Evolutionary conservation across 371 early-diverging fungal genomes (phyloP), one percentile per base, ranked within the genome.

Genomic region (Capniomyces stellatus): DNA sequence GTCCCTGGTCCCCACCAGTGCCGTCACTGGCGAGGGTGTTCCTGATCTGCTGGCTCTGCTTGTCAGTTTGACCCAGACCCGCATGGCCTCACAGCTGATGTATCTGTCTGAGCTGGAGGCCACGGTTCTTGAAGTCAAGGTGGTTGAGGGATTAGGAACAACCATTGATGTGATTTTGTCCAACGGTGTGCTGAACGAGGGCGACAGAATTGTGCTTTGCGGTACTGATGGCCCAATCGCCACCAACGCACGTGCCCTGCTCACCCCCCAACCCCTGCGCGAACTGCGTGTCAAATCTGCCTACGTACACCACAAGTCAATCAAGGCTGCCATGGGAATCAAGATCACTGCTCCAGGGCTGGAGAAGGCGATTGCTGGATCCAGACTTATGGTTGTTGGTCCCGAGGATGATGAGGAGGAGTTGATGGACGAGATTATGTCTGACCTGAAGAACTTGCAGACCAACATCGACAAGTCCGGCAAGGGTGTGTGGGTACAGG

Each of bases 51-150:
- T 99, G 58, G 79, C 85, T 62, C 70, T 98, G 67, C 71, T 99
- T 54, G 76, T 98, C 50, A 74, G 85, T 62, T 77, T 98, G 67
- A 92, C 97, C 1, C 96, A 98, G 73, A 80, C 79, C 44, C 83
- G 93, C 59, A 89, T 99, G 95, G 83, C 87, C 35, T 86, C 91
- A 51, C 74, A 85, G 59, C 76, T 99, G 52, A 98, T 92, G 89
- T 98, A 95, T 64, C 73, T 91, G 51, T 85, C 90, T 12, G 89
- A 90, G 65, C 76, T 98, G 19, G 96, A 99, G 75, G 95, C 97
- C 76, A 98, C 98, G 22, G 95, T 99, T 46, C 74, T 99, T 52
- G 99, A 99, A 79, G 98, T 98, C 60, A 98, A 99, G 78, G 94
- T 95, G n/a, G 85, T 95, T 64, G 99, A 99, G 75, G 99, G 99